Evolutionary conservation across 129 eudicot genomes (phyloP).

Genomic region (Flaveria ramosissima): DNA sequence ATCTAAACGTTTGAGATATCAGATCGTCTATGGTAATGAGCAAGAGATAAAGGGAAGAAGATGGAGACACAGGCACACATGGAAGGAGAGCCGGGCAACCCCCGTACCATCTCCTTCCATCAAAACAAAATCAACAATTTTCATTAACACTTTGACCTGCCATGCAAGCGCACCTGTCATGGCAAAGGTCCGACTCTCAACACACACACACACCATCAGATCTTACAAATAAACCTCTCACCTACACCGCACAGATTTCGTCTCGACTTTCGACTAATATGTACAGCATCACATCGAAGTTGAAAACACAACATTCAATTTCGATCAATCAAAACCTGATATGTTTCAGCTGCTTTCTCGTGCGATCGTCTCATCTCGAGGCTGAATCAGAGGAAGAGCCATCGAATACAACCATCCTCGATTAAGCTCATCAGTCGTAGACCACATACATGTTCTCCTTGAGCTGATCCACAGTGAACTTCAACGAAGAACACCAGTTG

Average conservation of each 20-base stretch:
- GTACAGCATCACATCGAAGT: conserved; percentile 14
- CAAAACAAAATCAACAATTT: conserved; percentile 41
- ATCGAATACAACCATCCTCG: background rate
- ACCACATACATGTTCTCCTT: background rate
- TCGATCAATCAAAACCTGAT: background rate
- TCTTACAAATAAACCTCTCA: conserved; percentile 35
- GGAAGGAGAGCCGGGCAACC: conserved; percentile 76
- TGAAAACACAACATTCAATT: conserved; percentile 17
- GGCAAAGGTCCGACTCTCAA: conserved; percentile 79
- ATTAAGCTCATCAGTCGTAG: background rate
- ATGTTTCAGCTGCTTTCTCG: background rate
- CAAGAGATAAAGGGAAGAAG: background rate
- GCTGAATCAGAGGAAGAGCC: background rate
- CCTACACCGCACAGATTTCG: background rate
- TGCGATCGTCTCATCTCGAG: background rate
- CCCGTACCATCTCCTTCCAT: conserved; percentile 83
- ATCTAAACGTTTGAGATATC: background rate
- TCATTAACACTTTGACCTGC: conserved; percentile 74
- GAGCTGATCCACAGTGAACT: background rate
- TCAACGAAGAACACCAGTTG: background rate
- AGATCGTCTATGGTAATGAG: background rate
- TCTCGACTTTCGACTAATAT: conserved; percentile 16
- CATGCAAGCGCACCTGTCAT: conserved; percentile 99
- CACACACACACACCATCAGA: conserved; percentile 24
- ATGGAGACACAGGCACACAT: conserved; percentile 33